Base-by-base conservation (phyloP, 306 rosid genomes). In the Prunus davidiana region DNA sequence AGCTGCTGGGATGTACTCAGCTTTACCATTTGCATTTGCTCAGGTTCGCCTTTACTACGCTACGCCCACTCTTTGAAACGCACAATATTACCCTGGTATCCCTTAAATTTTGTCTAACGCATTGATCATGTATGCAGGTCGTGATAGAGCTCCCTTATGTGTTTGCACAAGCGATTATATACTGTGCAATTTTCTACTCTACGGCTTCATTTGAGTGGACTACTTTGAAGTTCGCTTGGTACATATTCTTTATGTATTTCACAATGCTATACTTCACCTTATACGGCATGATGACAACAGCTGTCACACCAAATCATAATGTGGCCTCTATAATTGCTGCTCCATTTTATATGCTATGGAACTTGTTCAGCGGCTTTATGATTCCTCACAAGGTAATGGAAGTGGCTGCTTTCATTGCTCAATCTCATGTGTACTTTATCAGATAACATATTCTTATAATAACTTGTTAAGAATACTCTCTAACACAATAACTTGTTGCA, bases 221-320 rank as follows among this genome's bases (percentile, higher is more conserved):
- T 18, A 68, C 75, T 54, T 85, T 75, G 78, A 96, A 91, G 81
- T 96, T 91, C 81, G 74, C 87, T 79, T 96, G 96, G 99, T 92
- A 96, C 86, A 79, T 89, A 55, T 96, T 92, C 87, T 96, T 91
- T 78, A 96, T 87, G 99, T 96, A 91, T 77, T 89, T 96, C 55
- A 89, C 99, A 6, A 91, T 96, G 99, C 83, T 96, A 38, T 96
- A 96, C 83, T 96, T 96, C 86, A 96, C 99, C 71, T 92, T 92
- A 81, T 96, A 96, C 63, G 99, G 99, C 68, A 96, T 96, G 99
- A 96, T 96, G 98, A 91, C 99, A 43, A 96, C 98, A 30, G 99
- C 99, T 19, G 79, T 96, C 85, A 92, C 99, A 11, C 99, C 99
- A 81, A 96, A 96, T 79, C 99, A 96, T 74, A 88, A 96, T 16